phyloP scores from a whole-genome alignment of 2,329 filamentous ascomycete genomes.

The Neonectria ditissima region DNA sequence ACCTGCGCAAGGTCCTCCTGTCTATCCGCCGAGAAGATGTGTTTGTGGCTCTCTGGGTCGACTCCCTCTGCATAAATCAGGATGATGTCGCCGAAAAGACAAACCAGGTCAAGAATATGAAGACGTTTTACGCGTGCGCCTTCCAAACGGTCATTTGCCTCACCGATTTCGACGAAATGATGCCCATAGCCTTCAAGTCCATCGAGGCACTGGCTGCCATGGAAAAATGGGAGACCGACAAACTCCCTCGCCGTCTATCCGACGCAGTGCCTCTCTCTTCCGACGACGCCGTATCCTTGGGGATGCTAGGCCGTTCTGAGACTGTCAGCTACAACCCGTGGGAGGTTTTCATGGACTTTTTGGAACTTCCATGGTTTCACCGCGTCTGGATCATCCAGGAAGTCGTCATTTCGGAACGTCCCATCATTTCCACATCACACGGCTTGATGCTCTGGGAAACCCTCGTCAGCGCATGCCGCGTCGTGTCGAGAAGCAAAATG shows the following conservation, averaged over 20 bases:
- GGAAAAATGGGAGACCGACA: background rate
- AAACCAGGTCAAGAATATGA: background rate
- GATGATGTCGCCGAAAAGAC: background rate
- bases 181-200: background rate
- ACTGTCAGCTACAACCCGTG: background rate
- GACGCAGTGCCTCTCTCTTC: background rate
- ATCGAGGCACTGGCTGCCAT: background rate
- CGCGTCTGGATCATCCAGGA: slow-evolving; percentile 22
- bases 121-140: background rate
- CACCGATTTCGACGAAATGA: background rate
- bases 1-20: background rate
- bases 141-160: background rate
- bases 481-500: background rate
- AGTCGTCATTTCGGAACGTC: slow-evolving; percentile 5
- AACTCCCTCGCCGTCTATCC: background rate
- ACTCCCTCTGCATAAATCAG: background rate
- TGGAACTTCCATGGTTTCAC: slow-evolving; percentile 20
- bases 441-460: background rate
- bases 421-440: background rate
- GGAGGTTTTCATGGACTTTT: slow-evolving; percentile 1
- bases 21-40: background rate
- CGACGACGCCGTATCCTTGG: background rate
- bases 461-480: background rate
- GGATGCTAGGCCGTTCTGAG: background rate
- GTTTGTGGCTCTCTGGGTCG: background rate